Evolutionary conservation across 345 rosid species (phyloP).

Genomic region (Balakata baccata): DNA sequence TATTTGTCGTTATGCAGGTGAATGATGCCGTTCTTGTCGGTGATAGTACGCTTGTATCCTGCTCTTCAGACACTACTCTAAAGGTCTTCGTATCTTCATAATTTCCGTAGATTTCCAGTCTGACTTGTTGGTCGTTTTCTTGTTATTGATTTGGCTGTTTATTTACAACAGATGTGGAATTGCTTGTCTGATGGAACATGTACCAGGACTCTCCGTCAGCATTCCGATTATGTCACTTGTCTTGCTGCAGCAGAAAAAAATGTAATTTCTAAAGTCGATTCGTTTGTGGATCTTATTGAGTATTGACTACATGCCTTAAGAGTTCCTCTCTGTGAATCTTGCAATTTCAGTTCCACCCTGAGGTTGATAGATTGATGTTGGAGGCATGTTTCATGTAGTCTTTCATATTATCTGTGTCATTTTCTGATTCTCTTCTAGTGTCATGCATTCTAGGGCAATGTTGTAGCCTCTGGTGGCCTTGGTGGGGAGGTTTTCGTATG

Average conservation of each 20-base stretch:
- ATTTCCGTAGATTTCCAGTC: constrained; percentile 8
- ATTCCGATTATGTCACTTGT: constrained; percentile 94
- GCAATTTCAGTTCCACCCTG: constrained; percentile 19
- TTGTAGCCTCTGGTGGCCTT: constrained; percentile 99
- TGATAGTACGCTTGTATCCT: constrained; percentile 83
- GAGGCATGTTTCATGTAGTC: constrained; percentile 6
- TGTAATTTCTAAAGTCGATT: constrained; percentile 54
- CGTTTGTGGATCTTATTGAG: constrained; percentile 33
- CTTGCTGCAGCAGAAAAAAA: constrained; percentile 84
- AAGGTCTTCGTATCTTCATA: constrained; percentile 52
- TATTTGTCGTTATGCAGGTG: constrained; percentile 52
- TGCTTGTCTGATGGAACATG: constrained; percentile 83
- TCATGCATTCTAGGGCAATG: constrained; percentile 74
- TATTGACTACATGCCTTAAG: constrained; percentile 28
- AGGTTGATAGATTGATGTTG: constrained; percentile 8
- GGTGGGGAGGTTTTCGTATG: constrained; percentile 99
- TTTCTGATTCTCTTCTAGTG: constrained; percentile 68
- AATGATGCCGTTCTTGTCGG: constrained; percentile 81
- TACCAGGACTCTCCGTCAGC: constrained; percentile 83
- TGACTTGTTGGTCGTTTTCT: constrained; percentile 8
- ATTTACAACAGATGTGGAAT: constrained; percentile 67
- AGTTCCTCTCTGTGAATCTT: constrained; percentile 21
- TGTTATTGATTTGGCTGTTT: constrained; percentile 15
- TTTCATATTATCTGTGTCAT: constrained; percentile 26
- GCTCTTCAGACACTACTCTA: constrained; percentile 92